A percentile compares a stretch with the other conserved stretches of the same genome.
Evolutionary conservation across 164 flowering plant species (phyloP).

Genomic region (Vitis riparia): DNA sequence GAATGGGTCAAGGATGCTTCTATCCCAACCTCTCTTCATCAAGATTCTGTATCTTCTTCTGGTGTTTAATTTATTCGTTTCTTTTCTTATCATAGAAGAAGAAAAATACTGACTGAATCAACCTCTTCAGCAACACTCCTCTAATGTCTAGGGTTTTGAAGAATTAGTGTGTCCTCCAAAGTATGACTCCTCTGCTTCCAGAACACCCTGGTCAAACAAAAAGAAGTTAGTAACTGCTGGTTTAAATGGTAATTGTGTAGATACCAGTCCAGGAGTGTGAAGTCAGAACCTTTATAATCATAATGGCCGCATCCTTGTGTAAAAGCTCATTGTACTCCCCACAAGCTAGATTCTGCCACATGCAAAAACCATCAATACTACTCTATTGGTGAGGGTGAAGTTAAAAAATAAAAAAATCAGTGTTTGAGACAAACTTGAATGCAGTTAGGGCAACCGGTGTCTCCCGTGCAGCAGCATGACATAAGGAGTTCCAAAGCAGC

Average conservation of each 20-base stretch:
- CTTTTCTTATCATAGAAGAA: too few species aligned
- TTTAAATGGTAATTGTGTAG: background rate
- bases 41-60: too few species aligned
- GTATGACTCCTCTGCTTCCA: constrained; percentile 51
- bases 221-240: background rate
- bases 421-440: constrained; percentile 53
- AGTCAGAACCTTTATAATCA: constrained; percentile 68
- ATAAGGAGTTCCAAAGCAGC: constrained; percentile 81
- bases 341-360: constrained; percentile 65
- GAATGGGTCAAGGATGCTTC: too few species aligned
- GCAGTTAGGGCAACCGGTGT: constrained; percentile 85
- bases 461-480: constrained; percentile 62
- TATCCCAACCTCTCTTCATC: too few species aligned
- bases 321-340: constrained; percentile 84
- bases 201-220: constrained; percentile 52
- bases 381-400: background rate
- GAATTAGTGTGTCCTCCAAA: constrained; percentile 15
- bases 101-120: too few species aligned
- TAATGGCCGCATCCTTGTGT: constrained; percentile 77
- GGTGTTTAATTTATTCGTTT: too few species aligned
- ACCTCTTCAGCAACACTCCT: too few species aligned
- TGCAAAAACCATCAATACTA: constrained; percentile 9
- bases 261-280: background rate
- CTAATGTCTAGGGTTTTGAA: too few species aligned
- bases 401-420: background rate